Conservation (phyloP, 1,284 basidiomycete species). For the Boletus austroedulis region DNA sequence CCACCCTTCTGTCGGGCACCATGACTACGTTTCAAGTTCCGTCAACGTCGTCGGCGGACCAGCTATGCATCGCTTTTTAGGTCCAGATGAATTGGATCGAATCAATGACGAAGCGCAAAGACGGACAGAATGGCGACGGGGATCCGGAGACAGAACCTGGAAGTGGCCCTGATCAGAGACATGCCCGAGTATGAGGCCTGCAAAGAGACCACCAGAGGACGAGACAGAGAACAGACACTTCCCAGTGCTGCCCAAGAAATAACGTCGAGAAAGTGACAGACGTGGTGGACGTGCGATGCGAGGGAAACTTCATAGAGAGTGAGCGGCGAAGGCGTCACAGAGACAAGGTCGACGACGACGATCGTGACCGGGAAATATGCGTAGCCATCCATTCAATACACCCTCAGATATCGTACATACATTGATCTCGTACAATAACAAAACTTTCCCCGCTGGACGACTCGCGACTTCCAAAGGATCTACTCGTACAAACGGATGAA, state of each 20-base stretch:
- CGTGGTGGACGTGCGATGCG: slow-evolving; percentile 49
- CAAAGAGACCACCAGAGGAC: slow-evolving; percentile 72
- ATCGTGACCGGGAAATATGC: too few species aligned
- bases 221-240: slow-evolving; percentile 67
- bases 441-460: background rate
- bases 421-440: too few species aligned
- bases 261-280: slow-evolving; percentile 53
- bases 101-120: too few species aligned
- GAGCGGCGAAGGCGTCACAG: slow-evolving; percentile 58
- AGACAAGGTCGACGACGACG: too few species aligned
- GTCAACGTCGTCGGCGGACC: too few species aligned
- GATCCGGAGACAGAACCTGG: slow-evolving; percentile 45
- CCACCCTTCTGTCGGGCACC: too few species aligned
- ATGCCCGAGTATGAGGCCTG: slow-evolving; percentile 55
- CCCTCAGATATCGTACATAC: too few species aligned
- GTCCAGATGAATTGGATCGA: too few species aligned
- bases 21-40: too few species aligned
- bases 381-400: background rate
- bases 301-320: slow-evolving; percentile 57
- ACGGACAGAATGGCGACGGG: slow-evolving; percentile 41
- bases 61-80: too few species aligned
- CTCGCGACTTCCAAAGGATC: background rate
- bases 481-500: background rate
- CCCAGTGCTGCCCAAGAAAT: slow-evolving; percentile 63
- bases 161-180: slow-evolving; percentile 21